Evolutionary conservation across 2,329 filamentous ascomycete genomes (phyloP).

Genomic region (Metarhizium anisopliae): DNA sequence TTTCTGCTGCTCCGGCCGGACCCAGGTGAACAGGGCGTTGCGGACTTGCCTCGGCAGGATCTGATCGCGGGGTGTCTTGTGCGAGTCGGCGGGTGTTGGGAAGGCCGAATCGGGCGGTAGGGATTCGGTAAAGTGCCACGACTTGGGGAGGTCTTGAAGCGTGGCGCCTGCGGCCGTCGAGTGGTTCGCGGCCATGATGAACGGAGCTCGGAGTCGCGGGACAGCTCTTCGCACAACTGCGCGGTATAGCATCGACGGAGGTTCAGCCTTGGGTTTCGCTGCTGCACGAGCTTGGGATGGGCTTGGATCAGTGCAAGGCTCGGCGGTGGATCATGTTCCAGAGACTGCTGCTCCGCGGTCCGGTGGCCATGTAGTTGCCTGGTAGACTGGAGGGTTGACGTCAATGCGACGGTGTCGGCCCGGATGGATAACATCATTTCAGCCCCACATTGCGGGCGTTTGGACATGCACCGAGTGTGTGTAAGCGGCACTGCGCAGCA

Average conservation of each 20-base stretch:
- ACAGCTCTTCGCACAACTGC: slow-evolving; percentile 21
- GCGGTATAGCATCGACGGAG: slow-evolving; percentile 26
- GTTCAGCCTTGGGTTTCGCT: background rate
- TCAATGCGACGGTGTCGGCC: background rate
- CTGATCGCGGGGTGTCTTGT: slow-evolving; percentile 67
- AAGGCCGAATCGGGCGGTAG: slow-evolving; percentile 71
- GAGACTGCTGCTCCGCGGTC: too few relatives aligned
- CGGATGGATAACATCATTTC: background rate
- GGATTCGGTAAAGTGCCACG: slow-evolving; percentile 55
- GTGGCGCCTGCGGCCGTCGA: slow-evolving; percentile 25
- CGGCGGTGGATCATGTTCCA: too few relatives aligned
- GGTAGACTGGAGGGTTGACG: background rate
- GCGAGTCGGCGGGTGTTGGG: slow-evolving; percentile 72
- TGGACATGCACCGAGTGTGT: background rate
- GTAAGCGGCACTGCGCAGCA: too few relatives aligned
- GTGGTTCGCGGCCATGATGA: slow-evolving; percentile 23
- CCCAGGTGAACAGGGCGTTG: slow-evolving; percentile 80
- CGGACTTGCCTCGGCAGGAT: slow-evolving; percentile 78
- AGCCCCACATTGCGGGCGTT: background rate
- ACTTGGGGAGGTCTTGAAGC: slow-evolving; percentile 51
- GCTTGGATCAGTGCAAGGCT: too few relatives aligned
- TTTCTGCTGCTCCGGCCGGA: slow-evolving; percentile 66
- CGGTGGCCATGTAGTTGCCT: background rate
- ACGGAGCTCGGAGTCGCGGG: slow-evolving; percentile 15
- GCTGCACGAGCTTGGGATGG: too few relatives aligned